Percentiles rank a stretch among this genome's conserved stretches.
Conservation (phyloP, 306 rosid species). For the Carpinus fangiana region DNA sequence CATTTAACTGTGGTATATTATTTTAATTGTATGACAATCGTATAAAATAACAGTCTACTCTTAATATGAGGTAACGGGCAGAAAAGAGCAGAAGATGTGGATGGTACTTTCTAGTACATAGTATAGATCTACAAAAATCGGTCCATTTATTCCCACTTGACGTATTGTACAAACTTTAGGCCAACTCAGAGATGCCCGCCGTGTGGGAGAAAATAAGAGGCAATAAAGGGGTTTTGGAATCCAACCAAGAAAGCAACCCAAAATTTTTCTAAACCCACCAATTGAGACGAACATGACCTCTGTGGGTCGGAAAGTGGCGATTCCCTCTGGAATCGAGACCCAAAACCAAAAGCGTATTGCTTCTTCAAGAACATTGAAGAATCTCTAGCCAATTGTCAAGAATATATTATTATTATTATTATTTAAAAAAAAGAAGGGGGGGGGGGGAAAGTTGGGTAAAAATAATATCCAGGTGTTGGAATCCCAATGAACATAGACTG, state of each 20-base stretch:
- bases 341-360: neutral
- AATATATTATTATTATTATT: neutral
- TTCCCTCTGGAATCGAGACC: conserved; percentile 21
- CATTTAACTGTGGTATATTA: rapidly evolving
- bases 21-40: too few relatives aligned
- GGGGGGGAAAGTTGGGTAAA: neutral
- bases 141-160: neutral
- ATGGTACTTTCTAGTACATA: neutral
- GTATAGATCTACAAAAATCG: neutral
- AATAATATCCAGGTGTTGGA: conserved; percentile 7
- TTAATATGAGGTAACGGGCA: too few relatives aligned
- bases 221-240: conserved; percentile 7
- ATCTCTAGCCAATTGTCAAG: neutral
- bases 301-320: conserved; percentile 2
- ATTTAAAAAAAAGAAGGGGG: too few relatives aligned
- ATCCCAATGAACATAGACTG: conserved; percentile 25
- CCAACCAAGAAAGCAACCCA: neutral
- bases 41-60: too few relatives aligned
- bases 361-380: conserved; percentile 4
- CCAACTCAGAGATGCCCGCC: conserved; percentile 1
- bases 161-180: neutral
- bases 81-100: neutral
- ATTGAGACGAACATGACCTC: neutral
- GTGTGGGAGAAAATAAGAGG: conserved; percentile 3
- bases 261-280: conserved; percentile 27